Evolutionary conservation across 495 filamentous ascomycete genomes (phyloP), one percentile per base, ranked within the genome.

Genomic region (Penicillium coprophilum): DNA sequence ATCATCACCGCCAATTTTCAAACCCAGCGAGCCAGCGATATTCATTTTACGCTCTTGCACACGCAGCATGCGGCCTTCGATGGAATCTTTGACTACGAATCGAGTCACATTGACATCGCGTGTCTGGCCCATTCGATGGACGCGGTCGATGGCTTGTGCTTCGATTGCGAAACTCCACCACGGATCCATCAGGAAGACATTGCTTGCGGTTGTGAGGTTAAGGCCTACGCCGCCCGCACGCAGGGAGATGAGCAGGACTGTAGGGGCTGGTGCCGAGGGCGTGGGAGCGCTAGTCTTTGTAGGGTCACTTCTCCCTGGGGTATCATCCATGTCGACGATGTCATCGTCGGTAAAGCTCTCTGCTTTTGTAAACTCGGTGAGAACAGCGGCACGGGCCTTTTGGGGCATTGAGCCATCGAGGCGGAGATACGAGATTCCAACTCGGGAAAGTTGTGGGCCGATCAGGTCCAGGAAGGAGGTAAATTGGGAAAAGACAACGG

Each of bases 101-200:
- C 94, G 78, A 51, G 83, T 83, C 4, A 98, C 92, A 40, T 80
- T 84, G 1, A 98, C 94, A 66, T 92, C 90, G 30, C 86, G 82
- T 30, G 86, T 82, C 68, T 99, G 95, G 0, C 95, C 95, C 93
- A 99, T 96, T 9, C 95, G 85, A 73, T 99, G 95, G n/a, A 99
- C 92, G 4, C 95, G 88, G 75, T 99, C 95, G 60, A 99, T 96
- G 23, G 95, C 95, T 69, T 99, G 95, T 10, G 92, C 91, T 71
- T 99, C 95, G 23, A 97, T 85, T 4, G 95, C 92, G 69, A 90
- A 97, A 59, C 90, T 94, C 95, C 95, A 99, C 95, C 95, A 99
- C 0, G 95, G 93, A 71, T 99, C 95, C 93, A 97, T 96, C 88
- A 99, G 91, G 69, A 87, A 97, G 11, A 97, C 95, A 50, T 88